These are phyloP conservation scores for Lentinula raphanica DNA, from an alignment of 768 basidiomycete species.

Conservation along the genomic window DNA sequence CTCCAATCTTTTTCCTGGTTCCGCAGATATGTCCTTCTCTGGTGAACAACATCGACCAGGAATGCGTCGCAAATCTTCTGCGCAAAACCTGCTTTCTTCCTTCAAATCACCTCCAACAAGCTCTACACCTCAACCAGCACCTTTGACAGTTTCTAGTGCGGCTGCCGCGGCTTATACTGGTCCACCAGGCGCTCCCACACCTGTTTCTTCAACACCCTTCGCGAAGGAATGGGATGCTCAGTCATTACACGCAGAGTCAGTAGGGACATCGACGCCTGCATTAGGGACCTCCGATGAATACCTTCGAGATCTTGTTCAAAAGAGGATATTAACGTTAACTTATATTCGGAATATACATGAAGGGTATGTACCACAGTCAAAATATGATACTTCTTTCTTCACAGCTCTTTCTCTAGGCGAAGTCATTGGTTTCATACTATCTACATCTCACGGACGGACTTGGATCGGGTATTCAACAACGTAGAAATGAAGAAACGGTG, in stretches of 20 bases:
- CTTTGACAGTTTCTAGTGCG: conserved; percentile 26
- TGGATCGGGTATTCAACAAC: conserved; percentile 73
- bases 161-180: conserved; percentile 33
- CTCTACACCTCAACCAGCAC: conserved; percentile 29
- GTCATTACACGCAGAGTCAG: conserved; percentile 50
- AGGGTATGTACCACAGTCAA: conserved; percentile 49
- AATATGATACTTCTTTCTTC: conserved; percentile 1
- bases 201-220: conserved; percentile 33
- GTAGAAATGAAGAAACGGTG: conserved; percentile 75
- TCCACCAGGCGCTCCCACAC: conserved; percentile 34
- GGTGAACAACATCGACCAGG: conserved; percentile 38
- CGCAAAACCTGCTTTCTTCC: conserved; percentile 74
- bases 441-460: conserved; percentile 66
- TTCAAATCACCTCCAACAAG: conserved; percentile 47
- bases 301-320: conserved; percentile 74
- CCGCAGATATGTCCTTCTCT: not conserved
- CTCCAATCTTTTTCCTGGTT: not conserved
- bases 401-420: conserved; percentile 38
- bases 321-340: conserved; percentile 78
- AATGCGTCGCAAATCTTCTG: conserved; percentile 83
- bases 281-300: conserved; percentile 69
- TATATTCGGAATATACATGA: conserved; percentile 84
- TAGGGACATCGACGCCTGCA: conserved; percentile 38
- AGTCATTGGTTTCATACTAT: conserved; percentile 90
- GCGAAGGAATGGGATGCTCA: conserved; percentile 71